Evolutionary conservation across 352 stramenopile genomes (phyloP).

Genomic region (Phytophthora ramorum): DNA sequence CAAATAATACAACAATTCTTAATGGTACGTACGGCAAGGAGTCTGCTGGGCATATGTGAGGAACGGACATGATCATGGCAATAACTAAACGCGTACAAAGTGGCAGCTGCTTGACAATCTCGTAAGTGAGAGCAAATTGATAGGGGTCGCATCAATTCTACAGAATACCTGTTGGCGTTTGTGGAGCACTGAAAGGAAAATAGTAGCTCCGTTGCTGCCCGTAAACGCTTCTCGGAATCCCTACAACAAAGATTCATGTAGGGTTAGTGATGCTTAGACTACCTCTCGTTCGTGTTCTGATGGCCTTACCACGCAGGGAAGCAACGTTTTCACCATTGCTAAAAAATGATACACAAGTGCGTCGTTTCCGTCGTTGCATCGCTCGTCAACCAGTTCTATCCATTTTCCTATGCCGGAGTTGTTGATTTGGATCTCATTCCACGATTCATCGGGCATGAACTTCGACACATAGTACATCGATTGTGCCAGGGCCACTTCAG

Average conservation of each 20-base stretch:
- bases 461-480: conserved; percentile 27
- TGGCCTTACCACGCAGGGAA: conserved; percentile 21
- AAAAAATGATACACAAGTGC: conserved; percentile 26
- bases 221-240: conserved; percentile 15
- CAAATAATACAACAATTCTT: not conserved
- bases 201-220: not conserved
- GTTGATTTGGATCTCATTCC: conserved; percentile 23
- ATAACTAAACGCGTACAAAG: conserved; percentile 7
- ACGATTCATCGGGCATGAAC: conserved; percentile 28
- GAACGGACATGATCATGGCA: conserved; percentile 8
- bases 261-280: not conserved
- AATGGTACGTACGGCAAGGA: conserved; percentile 18
- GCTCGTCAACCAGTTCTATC: conserved; percentile 14
- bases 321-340: conserved; percentile 14
- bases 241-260: not conserved
- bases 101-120: conserved; percentile 18
- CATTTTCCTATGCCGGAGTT: conserved; percentile 10
- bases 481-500: conserved; percentile 23
- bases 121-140: not conserved
- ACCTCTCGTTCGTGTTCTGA: not conserved
- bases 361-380: conserved; percentile 23
- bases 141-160: not conserved
- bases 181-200: conserved; percentile 15
- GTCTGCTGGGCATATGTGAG: conserved; percentile 1
- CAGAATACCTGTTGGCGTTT: conserved; percentile 22